Base-by-base conservation (phyloP, 106 monocot species). In the Agapanthus africanus region DNA sequence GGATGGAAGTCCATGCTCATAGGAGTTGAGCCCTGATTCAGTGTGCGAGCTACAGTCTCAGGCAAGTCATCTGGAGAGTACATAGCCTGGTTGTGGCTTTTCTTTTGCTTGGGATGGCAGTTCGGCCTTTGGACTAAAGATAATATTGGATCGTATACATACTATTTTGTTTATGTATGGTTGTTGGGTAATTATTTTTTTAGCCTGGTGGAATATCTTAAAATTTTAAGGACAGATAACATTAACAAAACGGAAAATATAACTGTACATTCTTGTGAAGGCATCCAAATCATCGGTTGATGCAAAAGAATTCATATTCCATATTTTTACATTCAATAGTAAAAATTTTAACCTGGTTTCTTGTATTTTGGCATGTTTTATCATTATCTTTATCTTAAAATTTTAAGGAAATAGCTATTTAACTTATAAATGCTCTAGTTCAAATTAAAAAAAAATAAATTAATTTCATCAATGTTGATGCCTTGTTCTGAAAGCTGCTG, bases 1-100 rank as follows among this genome's bases (percentile, higher is more conserved):
- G 89, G 89, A 85, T 90, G 85, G 76, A 90, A 90, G 71, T 90
- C 82, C 89, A 90, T 85, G 89, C 89, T 90, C 80, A 76, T 85
- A 3, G 82, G 80, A 44, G 73, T 46, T 31, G 89, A 90, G 15
- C 89, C 89, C 69, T 90, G 89, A 67, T 54, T 82, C 44, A 90
- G 70, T 27, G 71, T 70, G 22, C 82, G 57, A 23, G 75, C 79
- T 54, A 85, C 80, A 40, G 63, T 78, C 51, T 85, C 85, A 31
- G 85, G 89, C 67, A 90, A 80, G 69, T 90, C 89, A 63, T 90
- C 89, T 4, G 50, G 72, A 44, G 74, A 67, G 70, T 77, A 50
- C 77, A 66, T 71, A 59, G 71, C 54, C 70, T 80, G 79, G 59
- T 46, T 77, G 41, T 66, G 75, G 50, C 72, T 87, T 63, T 78